A percentile compares a stretch with the other conserved stretches of the same genome.
Conservation (phyloP, 2,329 filamentous ascomycete species). For the Coniella vitis region DNA sequence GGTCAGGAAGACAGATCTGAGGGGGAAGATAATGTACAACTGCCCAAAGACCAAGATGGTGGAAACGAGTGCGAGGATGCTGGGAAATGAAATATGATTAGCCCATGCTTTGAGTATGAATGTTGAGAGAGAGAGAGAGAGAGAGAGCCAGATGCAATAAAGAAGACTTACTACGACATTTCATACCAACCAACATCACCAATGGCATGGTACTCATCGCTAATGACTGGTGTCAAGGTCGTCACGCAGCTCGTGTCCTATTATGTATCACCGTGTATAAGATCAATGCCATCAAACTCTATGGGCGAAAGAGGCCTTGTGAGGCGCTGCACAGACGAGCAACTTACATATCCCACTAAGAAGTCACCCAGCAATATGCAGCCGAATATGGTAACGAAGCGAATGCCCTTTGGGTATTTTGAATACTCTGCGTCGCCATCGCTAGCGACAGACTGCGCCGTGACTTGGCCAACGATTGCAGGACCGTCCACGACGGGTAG, state of each 20-base stretch:
- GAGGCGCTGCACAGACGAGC: background rate
- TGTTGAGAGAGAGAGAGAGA: too few species aligned
- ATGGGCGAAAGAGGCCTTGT: too few species aligned
- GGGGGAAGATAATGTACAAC: background rate
- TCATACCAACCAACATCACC: slow-evolving; percentile 2
- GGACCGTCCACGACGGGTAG: background rate
- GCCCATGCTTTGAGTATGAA: too few species aligned
- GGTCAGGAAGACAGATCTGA: background rate
- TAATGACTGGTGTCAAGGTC: slow-evolving; percentile 1
- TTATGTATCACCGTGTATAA: too few species aligned
- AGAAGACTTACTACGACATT: background rate
- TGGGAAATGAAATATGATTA: too few species aligned
- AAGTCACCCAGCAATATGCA: slow-evolving; percentile 1
- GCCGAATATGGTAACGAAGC: background rate
- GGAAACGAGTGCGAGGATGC: background rate
- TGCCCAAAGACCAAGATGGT: background rate
- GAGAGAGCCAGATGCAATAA: too few species aligned
- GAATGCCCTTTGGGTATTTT: background rate
- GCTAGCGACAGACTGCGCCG: background rate
- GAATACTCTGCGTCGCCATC: background rate
- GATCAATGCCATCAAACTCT: too few species aligned
- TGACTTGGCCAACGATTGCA: background rate
- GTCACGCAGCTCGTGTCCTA: slow-evolving; percentile 4
- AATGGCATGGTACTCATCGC: background rate
- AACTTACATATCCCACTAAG: slow-evolving; percentile 2